Base-by-base conservation (phyloP, 306 rosid species). In the Luffa acutangula region DNA sequence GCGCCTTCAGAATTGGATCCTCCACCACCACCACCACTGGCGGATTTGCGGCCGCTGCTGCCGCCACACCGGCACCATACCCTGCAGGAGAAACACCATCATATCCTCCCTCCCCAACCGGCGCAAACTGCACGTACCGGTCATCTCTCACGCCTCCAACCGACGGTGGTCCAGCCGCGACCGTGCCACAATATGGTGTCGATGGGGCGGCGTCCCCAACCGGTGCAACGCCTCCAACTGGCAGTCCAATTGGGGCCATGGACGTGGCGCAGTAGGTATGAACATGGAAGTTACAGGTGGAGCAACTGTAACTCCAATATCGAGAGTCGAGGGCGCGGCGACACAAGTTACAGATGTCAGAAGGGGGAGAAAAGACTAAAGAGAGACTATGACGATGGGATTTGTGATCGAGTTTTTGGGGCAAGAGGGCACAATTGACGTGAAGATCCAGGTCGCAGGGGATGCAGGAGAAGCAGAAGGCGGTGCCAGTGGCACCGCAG, bases 291-390 rank as follows among this genome's bases (percentile, higher is more conserved):
- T 67, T 39, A 9, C 73, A 65, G 4, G 48, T 36, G 12, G 48
- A 76, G 18, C 80, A 77, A 25, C 51, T 54, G 56, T 77, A 77
- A 7, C 53, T 10, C 80, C 80, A 77, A 6, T 54, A 57, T 34
- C 5, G 45, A 4, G 9, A 36, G 18, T 76, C 79, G 36, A 76
- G 9, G 2, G 42, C 64, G 3, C 60, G 14, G 10, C 21, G 63
- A 10, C 64, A 75, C 2, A 75, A 9, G 39, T 39, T 31, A 75
- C 79, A 75, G 3, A 75, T 4, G 18, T 6, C 8, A 7, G 48
- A 42, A 3, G 79, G 49, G 7, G 42, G 34, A 53, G 65, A 20
- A 53, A 45, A 75, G 9, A 53, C 4, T 3, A 75, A 25, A 42
- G 46, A 51, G 6, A 75, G 62, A 15, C 18, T 33, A 33, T 52